Evolutionary conservation across 164 flowering plant genomes (phyloP).

Genomic region (Houttuynia cordata): DNA sequence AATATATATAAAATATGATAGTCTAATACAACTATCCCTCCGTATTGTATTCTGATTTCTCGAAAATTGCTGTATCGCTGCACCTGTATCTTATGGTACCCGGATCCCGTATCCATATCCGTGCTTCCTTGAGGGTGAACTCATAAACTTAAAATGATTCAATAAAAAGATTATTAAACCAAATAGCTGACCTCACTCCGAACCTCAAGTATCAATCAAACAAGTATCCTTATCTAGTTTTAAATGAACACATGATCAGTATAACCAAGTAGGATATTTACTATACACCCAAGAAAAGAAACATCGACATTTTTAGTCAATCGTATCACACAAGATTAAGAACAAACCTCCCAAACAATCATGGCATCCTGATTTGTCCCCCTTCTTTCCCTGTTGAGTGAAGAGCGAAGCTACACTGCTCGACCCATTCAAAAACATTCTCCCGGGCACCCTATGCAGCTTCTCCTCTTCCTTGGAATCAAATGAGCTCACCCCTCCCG

Average conservation of each 20-base stretch:
- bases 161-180: background rate
- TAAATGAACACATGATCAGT: too few relatives aligned
- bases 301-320: too few relatives aligned
- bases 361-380: conserved; percentile 95
- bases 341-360: conserved; percentile 88
- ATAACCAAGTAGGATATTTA: background rate
- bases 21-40: too few relatives aligned
- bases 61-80: too few relatives aligned
- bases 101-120: too few relatives aligned
- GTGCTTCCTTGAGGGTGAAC: too few relatives aligned
- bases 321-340: background rate
- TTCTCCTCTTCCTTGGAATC: conserved; percentile 49
- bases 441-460: conserved; percentile 52
- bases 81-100: too few relatives aligned
- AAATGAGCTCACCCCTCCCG: conserved; percentile 35
- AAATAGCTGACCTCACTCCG: background rate
- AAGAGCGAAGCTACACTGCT: conserved; percentile 67
- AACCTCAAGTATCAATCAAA: background rate
- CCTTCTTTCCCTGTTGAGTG: conserved; percentile 93
- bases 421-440: conserved; percentile 66
- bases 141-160: background rate
- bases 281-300: background rate
- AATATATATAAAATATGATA: too few relatives aligned
- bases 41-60: too few relatives aligned
- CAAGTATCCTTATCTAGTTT: too few relatives aligned